Evolutionary conservation across 306 rosid genomes (phyloP), one percentile per base, ranked within the genome.

Genomic region (Gynostemma pentaphyllum): DNA sequence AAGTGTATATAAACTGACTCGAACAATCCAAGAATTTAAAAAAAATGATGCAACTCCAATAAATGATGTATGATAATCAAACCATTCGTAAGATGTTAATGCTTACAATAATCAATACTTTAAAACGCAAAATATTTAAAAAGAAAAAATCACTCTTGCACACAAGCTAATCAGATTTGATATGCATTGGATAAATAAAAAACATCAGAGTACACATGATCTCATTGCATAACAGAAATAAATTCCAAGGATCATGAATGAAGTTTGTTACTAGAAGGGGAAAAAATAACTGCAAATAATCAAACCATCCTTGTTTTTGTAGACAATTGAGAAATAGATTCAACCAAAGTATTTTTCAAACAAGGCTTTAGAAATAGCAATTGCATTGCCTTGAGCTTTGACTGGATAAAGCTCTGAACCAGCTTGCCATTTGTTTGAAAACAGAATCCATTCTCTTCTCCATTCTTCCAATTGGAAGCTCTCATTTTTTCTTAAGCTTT

Each of bases 361-460:
- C 53, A 92, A 78, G 19, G 80, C 53, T 75, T 62, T 75, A 23
- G 96, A 74, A 69, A 88, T 92, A 44, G 83, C 82, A 22, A 82
- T 71, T 30, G 98, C 83, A 71, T 88, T 78, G 69, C 95, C 96
- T 64, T 75, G 70, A 52, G 90, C 89, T 69, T 72, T 69, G 12
- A 79, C 82, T 1, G 94, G 84, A 72, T 88, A 92, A 60, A 71
- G 52, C 62, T 82, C 90, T 14, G 70, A 84, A 26, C 95, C 82
- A 77, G 68, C 77, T 79, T 88, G 98, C 96, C 96, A 88, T 71
- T 81, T 79, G 78, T 88, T 92, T 28, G 98, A 92, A 67, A 47
- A 75, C 7, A 47, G 64, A 50, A 92, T 92, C 98, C 98, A 92
- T 73, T 82, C 90, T 69, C 56, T 77, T 72, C 94, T 74, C 98